Base-by-base conservation (phyloP, 2,329 filamentous ascomycete species). In the Graphilbum ipis-grandicollis region DNA sequence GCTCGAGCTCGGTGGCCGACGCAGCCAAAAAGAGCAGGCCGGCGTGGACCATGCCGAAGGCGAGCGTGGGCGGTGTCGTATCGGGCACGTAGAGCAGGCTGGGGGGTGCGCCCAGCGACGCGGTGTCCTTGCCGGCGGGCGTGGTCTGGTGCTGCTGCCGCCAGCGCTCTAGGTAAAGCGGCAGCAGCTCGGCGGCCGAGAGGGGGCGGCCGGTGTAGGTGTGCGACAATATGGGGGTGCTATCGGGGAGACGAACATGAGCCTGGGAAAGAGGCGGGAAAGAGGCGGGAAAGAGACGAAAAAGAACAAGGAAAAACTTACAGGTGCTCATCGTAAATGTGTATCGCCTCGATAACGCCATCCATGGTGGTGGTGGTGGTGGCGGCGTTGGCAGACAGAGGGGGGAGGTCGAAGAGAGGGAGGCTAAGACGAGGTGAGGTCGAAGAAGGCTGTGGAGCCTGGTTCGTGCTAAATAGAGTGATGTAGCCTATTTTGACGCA, bases 321-420 rank as follows among this genome's bases (percentile, higher is more conserved):
- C 86, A 86, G 84, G 60, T 86, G 75, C 65, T 94, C 86, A 71
- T 96, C 86, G 58, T 81, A 94, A 55, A 98, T 85, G 65, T 96
- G 88, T 52, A 98, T 68, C 54, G 88, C 90, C 66, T 96, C 88
- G 53, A 98, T 81, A 53, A 81, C 75, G 62, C 83, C 75, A 62
- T 71, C 82, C 80, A 86, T 88, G 55, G 58, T 49, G 26, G 14
- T 7, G 26, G 7, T 35, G 33, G 35, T 44, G 33, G 37, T 36
- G 36, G 33, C 37, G 25, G 18, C 25, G 28, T 19, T 15, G 29
- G 26, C n/a, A 17, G 28, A 9, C 12, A 18, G 18, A 29, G 25
- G 15, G 31, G 23, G 33, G 23, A 31, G 19, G 28, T 35, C 31
- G 19, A n/a, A n/a, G n/a, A n/a, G n/a, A n/a, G n/a, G n/a, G n/a